A percentile compares a stretch with the other conserved stretches of the same genome.
Conservation (phyloP, 1,284 basidiomycete species). For the Waitea zeae region DNA sequence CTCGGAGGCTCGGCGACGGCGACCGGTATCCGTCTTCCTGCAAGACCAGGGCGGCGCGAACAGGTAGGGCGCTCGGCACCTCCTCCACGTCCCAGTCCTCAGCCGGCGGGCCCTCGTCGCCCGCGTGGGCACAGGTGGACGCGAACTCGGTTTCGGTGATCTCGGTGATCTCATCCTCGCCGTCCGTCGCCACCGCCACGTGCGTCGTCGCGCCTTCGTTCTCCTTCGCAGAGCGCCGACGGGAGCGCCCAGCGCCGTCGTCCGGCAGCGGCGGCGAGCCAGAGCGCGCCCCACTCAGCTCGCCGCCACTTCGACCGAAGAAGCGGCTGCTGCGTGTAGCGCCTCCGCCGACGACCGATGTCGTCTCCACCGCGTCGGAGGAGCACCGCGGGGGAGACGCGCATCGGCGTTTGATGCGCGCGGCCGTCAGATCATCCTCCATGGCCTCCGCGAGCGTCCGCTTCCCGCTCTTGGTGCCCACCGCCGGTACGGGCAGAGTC, state of each 20-base stretch:
- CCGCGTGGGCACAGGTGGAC: background rate
- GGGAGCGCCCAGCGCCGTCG: background rate
- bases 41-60: slow-evolving; percentile 30
- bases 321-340: too few species aligned
- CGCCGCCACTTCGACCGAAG: slow-evolving; percentile 5
- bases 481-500: slow-evolving; percentile 10
- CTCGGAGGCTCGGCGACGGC: too few species aligned
- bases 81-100: slow-evolving; percentile 16
- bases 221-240: background rate
- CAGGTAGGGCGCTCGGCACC: too few species aligned
- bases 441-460: slow-evolving; percentile 50
- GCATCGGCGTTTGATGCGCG: slow-evolving; percentile 24
- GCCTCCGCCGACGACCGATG: slow-evolving; percentile 2
- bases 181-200: too few species aligned
- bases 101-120: too few species aligned
- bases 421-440: slow-evolving; percentile 39
- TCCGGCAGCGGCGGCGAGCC: background rate
- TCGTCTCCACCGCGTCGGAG: slow-evolving; percentile 7
- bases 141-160: background rate
- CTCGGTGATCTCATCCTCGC: slow-evolving; percentile 1
- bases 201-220: background rate
- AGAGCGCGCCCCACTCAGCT: background rate
- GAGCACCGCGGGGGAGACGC: background rate
- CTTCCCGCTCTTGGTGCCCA: slow-evolving; percentile 54
- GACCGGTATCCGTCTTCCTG: slow-evolving; percentile 70